phyloP scores from a whole-genome alignment of 129 eudicot species.

The Chrysanthemum seticuspe region DNA sequence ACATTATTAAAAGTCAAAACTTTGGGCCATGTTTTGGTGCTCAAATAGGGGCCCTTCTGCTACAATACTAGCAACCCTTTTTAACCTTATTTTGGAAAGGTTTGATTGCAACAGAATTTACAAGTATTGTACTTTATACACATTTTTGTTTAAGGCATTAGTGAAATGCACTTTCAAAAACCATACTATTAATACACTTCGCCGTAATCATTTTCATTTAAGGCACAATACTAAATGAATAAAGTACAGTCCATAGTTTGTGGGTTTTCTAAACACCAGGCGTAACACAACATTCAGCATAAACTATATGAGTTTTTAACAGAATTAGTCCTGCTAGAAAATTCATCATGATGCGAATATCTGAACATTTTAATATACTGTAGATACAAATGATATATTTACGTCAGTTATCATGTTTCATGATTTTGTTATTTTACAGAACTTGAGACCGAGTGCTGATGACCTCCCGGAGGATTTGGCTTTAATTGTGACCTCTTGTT shows the following conservation, averaged over 20 bases:
- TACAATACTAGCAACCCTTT: slow-evolving; percentile 16
- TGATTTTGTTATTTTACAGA: slow-evolving; percentile 42
- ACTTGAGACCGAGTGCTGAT: slow-evolving; percentile 77
- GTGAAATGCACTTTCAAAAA: background rate
- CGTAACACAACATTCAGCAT: too few species aligned
- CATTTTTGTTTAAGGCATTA: background rate
- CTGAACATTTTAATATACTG: slow-evolving; percentile 1
- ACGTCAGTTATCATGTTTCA: background rate
- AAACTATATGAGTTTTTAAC: too few species aligned
- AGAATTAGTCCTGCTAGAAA: too few species aligned
- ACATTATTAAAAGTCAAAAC: slow-evolving; percentile 11
- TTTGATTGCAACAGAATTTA: slow-evolving; percentile 4
- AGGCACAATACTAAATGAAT: background rate
- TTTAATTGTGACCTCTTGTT: slow-evolving; percentile 67
- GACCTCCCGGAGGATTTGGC: slow-evolving; percentile 77
- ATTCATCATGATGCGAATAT: slow-evolving; percentile 1
- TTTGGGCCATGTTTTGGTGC: slow-evolving; percentile 20
- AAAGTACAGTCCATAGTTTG: background rate
- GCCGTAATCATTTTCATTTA: background rate
- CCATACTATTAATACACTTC: background rate
- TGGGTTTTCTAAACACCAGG: background rate
- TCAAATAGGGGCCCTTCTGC: slow-evolving; percentile 10
- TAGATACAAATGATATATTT: background rate
- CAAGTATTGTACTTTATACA: background rate
- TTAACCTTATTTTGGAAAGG: slow-evolving; percentile 7